Evolutionary conservation across 768 basidiomycete species (phyloP).

Genomic region (Phlegmacium glaucopus): DNA sequence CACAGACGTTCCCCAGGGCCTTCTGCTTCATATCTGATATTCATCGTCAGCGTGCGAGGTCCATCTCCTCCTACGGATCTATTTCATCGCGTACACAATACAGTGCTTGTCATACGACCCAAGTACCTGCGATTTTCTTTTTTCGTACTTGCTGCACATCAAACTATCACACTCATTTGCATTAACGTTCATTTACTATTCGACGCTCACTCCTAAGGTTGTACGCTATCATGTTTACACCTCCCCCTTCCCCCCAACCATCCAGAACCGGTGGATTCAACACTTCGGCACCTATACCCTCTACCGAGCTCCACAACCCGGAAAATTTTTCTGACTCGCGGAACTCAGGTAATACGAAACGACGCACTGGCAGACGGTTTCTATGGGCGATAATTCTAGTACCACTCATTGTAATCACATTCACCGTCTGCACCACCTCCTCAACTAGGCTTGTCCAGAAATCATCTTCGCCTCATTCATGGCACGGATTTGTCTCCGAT

Average conservation of each 20-base stretch:
- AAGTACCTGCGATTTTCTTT: no score
- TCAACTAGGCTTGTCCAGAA: constrained; percentile 46
- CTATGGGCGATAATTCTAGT: constrained; percentile 53
- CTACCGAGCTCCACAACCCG: constrained; percentile 8
- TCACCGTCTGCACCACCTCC: constrained; percentile 53
- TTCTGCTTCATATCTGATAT: no score
- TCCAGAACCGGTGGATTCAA: constrained; percentile 5
- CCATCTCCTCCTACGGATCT: no score
- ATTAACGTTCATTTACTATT: constrained; percentile 19
- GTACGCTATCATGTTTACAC: constrained; percentile 28
- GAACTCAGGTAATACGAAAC: constrained; percentile 29
- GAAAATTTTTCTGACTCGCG: neutral
- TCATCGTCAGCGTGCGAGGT: no score
- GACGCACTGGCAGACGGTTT: constrained; percentile 39
- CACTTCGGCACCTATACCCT: constrained; percentile 5
- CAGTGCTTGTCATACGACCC: no score
- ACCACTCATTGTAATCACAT: constrained; percentile 51
- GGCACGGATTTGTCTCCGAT: constrained; percentile 23
- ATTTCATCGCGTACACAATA: no score
- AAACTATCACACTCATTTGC: constrained; percentile 20
- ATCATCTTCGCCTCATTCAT: constrained; percentile 24
- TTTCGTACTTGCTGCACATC: constrained; percentile 5
- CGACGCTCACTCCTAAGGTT: constrained; percentile 9
- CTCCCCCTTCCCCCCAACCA: constrained; percentile 31
- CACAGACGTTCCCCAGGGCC: no score